Conservation (phyloP, 371 early-diverging fungal genomes). For the Mortierella sp. region DNA sequence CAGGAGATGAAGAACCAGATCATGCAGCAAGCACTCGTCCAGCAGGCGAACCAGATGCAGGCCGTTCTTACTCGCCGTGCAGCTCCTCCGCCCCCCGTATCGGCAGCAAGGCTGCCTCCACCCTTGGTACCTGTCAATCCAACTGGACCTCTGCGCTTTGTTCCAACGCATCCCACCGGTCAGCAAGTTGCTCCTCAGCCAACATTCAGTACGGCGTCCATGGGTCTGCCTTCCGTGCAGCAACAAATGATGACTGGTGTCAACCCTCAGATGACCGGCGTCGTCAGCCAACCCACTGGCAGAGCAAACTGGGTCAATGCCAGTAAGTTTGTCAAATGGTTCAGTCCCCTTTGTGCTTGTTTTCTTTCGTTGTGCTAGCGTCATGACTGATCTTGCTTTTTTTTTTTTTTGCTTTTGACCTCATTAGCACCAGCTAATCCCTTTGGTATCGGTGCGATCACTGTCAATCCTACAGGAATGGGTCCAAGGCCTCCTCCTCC, state of each 20-base stretch:
- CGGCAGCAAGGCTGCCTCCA: slow-evolving; percentile 27
- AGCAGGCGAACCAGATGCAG: slow-evolving; percentile 49
- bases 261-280: slow-evolving; percentile 42
- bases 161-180: slow-evolving; percentile 48
- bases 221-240: slow-evolving; percentile 39
- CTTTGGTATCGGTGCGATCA: slow-evolving; percentile 58
- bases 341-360: not conserved
- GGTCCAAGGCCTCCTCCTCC: slow-evolving; percentile 10
- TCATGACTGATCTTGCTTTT: not conserved
- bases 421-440: slow-evolving; percentile 62
- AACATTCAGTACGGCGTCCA: slow-evolving; percentile 36
- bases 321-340: slow-evolving; percentile 51
- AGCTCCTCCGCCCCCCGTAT: slow-evolving; percentile 47
- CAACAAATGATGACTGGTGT: slow-evolving; percentile 48
- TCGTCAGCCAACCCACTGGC: slow-evolving; percentile 60
- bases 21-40: slow-evolving; percentile 47
- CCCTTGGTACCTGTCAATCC: slow-evolving; percentile 48
- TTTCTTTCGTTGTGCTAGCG: not conserved
- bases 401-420: not conserved
- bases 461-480: slow-evolving; percentile 43
- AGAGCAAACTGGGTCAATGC: slow-evolving; percentile 62
- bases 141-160: slow-evolving; percentile 43
- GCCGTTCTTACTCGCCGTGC: slow-evolving; percentile 37
- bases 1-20: slow-evolving; percentile 40
- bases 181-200: slow-evolving; percentile 30